Base-by-base conservation (phyloP, 257 asterid genomes). In the Lycium ferocissimum region DNA sequence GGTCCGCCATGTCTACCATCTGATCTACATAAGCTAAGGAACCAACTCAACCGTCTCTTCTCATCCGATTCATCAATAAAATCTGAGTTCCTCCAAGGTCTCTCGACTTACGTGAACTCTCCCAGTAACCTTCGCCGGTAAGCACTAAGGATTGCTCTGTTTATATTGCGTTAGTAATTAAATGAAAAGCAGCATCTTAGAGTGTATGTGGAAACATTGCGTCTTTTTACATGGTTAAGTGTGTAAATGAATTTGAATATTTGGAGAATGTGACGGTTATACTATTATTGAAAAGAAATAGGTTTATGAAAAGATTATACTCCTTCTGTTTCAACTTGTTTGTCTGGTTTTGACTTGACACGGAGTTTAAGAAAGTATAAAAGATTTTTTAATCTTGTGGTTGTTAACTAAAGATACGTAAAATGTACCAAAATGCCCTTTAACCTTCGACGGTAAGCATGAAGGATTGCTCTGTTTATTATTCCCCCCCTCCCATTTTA, bases 1-100 rank as follows among this genome's bases (percentile, higher is more conserved):
- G 95, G 93, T 0, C 97, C 97, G 9, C 95, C 97, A 10, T 90
- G 90, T 88, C 86, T 95, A 73, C 97, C 98, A 9, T 86, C 95
- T 61, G 94, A 95, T 78, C 88, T 91, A 66, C 92, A 91, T 86
- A 88, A 83, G 86, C 91, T 95, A 85, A 95, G 98, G 84, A 91
- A 83, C 69, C 90, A 87, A 72, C 91, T 95, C 76, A 86, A 92
- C 26, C 89, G 88, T 79, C 67, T 88, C 20, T 89, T 95, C 81
- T 89, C 95, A 43, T 81, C 79, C 5, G 93, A 92, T 84, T 82
- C 97, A 56, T 40, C 90, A 56, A 88, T 92, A 11, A 96, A 93
- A 17, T 84, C 92, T 45, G 89, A 81, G 61, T 95, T 95, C 84
- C 90, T 95, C 59, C 85, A 84, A 83, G 98, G 95, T 40, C 91